Conservation (phyloP, 257 asterid genomes). For the Perilla frutescens region DNA sequence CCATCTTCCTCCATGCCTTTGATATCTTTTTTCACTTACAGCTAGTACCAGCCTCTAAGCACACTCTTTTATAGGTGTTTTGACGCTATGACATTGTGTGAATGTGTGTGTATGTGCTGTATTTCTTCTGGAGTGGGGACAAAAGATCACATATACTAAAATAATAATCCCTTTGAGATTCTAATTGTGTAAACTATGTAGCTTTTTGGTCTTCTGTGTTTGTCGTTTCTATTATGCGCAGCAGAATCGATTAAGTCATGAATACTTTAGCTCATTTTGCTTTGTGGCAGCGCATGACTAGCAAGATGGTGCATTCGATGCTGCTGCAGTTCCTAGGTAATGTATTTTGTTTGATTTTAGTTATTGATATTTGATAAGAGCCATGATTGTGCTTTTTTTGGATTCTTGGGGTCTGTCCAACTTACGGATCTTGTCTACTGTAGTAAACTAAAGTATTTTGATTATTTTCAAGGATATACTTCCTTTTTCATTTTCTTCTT, state of each 20-base stretch:
- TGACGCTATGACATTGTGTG: slow-evolving; percentile 17
- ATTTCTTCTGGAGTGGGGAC: slow-evolving; percentile 36
- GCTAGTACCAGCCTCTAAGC: slow-evolving; percentile 14
- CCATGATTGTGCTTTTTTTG: slow-evolving; percentile 24
- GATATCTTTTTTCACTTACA: not conserved
- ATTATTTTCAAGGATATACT: slow-evolving; percentile 16
- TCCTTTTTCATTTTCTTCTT: not conserved
- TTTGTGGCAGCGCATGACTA: slow-evolving; percentile 38
- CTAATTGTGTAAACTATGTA: slow-evolving; percentile 33
- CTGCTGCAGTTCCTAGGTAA: slow-evolving; percentile 38
- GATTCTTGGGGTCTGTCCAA: slow-evolving; percentile 16
- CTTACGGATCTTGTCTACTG: slow-evolving; percentile 30
- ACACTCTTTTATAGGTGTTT: slow-evolving; percentile 34
- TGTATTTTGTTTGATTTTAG: slow-evolving; percentile 18
- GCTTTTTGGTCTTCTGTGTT: slow-evolving; percentile 26
- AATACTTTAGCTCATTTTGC: slow-evolving; percentile 20
- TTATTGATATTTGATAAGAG: not conserved
- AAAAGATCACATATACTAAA: slow-evolving; percentile 15
- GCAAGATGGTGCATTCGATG: slow-evolving; percentile 32
- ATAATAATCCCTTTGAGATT: slow-evolving; percentile 7
- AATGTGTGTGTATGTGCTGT: slow-evolving; percentile 37
- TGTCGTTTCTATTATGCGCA: slow-evolving; percentile 26
- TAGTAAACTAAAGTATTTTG: slow-evolving; percentile 8
- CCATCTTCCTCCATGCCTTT: slow-evolving; percentile 50
- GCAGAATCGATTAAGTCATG: slow-evolving; percentile 31